Base-by-base conservation (phyloP, 176 grass and related monocot species). In the Triticum timopheevii region DNA sequence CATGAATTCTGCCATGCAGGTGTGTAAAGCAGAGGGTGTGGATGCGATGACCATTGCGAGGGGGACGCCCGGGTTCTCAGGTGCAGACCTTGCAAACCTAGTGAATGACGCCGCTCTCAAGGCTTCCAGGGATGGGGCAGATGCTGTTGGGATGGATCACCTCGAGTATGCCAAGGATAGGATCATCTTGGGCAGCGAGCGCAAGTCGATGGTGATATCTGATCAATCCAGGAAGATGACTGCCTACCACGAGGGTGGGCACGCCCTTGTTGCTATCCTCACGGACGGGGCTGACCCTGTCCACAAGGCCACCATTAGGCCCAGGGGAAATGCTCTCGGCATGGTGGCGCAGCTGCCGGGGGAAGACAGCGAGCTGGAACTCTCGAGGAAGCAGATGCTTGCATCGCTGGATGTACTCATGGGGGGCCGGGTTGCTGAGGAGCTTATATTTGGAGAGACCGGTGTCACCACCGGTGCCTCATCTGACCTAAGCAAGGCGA, bases 31-130 rank as follows among this genome's bases (percentile, higher is more conserved):
- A 0, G 84, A 97, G 72, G 92, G 89, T 91, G 92, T 94, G 44
- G 76, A 92, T 82, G 35, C 79, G 36, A 91, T 85, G 84, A 89
- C 70, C 40, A 91, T 94, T 79, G 92, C 92, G 11, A 89, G 28
- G 64, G 27, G 27, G 64, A 66, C 64, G 2, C 64, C 83, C 54
- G 92, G 92, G 3, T 94, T 94, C 70, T 91, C 89, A 35, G 92
- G 92, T 62, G 92, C 92, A 24, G 89, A 94, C 71, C 92, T 94
- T 69, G 92, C 92, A 12, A 94, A 94, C 80, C 61, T 94, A 77
- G 89, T 94, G 28, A 94, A 94, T 1, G 75, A 88, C 24, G 93
- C 88, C 61, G 83, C 93, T 16, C 82, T 95, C 7, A 92, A 90
- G 75, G 90, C 93, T 10, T 88, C 93, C 61, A 90, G 82, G 90